Percentiles rank a stretch among this genome's conserved stretches.
Evolutionary conservation across 345 rosid species (phyloP).

Genomic region (Gossypium thurberi): DNA sequence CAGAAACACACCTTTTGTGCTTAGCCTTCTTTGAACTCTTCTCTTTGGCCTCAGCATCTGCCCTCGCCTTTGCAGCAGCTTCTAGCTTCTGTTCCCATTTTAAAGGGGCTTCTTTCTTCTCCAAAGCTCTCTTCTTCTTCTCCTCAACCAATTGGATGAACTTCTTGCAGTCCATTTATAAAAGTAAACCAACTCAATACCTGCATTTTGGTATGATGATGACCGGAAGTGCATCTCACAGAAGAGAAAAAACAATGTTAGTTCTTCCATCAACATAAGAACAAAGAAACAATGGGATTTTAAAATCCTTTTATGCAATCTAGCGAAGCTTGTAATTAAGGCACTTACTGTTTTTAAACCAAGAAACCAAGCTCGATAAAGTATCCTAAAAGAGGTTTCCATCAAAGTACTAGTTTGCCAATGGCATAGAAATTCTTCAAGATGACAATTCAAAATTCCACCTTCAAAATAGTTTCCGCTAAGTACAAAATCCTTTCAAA

Average conservation of each 20-base stretch:
- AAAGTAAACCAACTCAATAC: conserved; percentile 47
- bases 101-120: conserved; percentile 80
- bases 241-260: conserved; percentile 91
- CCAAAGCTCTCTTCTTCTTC: conserved; percentile 71
- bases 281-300: neutral
- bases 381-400: too few species aligned
- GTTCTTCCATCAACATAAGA: conserved; percentile 31
- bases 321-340: neutral
- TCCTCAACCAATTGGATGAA: conserved; percentile 95
- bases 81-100: conserved; percentile 97
- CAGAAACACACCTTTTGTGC: conserved; percentile 35
- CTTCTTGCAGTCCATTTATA: conserved; percentile 88
- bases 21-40: conserved; percentile 51
- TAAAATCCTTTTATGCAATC: neutral
- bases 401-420: neutral
- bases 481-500: neutral
- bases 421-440: neutral
- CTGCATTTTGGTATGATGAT: conserved; percentile 88
- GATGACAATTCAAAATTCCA: neutral
- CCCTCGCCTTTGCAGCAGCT: conserved; percentile 73
- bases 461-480: neutral
- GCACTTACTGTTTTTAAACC: neutral
- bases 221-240: conserved; percentile 90
- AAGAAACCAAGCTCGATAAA: neutral
- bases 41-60: conserved; percentile 54